Evolutionary conservation across 306 rosid species (phyloP).

Genomic region (Quercus cerris): DNA sequence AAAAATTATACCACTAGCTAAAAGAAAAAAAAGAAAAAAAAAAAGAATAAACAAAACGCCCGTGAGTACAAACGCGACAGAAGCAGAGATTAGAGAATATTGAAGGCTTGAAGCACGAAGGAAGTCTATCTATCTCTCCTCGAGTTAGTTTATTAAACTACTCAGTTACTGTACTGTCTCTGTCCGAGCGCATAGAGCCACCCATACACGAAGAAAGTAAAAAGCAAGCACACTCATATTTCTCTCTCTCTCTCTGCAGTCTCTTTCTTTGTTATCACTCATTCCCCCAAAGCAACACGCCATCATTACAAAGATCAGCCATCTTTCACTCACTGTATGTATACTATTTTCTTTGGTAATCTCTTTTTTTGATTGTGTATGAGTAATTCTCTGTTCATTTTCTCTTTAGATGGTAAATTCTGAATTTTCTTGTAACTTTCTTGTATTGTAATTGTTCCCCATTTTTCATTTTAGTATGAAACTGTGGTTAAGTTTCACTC

Average conservation of each 20-base stretch:
- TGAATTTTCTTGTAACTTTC: slow-evolving; percentile 15
- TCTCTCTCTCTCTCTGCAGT: slow-evolving; percentile 25
- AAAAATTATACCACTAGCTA: no score
- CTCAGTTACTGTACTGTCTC: background rate
- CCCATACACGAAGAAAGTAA: slow-evolving; percentile 8
- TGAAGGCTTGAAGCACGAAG: background rate
- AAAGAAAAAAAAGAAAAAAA: background rate
- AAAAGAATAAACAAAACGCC: background rate
- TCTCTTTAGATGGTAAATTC: background rate
- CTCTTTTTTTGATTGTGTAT: background rate
- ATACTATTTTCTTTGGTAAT: background rate
- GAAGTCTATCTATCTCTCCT: no score
- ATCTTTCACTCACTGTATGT: background rate
- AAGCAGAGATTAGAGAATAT: background rate
- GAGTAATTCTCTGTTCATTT: background rate
- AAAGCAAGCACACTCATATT: background rate
- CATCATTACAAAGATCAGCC: slow-evolving; percentile 21
- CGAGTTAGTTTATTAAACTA: background rate
- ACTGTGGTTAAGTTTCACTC: background rate
- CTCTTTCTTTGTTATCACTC: slow-evolving; percentile 50
- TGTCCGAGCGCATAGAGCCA: background rate
- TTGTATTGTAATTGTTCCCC: background rate
- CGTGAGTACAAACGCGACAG: background rate
- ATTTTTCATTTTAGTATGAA: background rate
- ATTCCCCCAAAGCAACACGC: slow-evolving; percentile 34